Evolutionary conservation across 176 grass and related monocot genomes (phyloP).

Genomic region (Triticum aestivum): DNA sequence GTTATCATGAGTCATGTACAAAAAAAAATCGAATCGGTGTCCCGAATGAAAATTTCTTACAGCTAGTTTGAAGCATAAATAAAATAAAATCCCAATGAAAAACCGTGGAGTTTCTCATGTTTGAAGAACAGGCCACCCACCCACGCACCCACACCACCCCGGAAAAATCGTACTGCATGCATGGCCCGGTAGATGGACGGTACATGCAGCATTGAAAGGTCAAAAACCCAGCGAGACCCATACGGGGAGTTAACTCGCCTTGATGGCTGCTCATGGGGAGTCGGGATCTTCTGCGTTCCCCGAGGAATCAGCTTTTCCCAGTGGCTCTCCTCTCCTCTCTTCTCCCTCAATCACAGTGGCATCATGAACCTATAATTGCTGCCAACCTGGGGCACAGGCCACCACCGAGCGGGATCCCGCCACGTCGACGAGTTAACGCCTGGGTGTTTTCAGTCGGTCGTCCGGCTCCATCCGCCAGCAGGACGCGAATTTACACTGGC

Average conservation of each 20-base stretch:
- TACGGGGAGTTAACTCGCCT: neutral
- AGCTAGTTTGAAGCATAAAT: neutral
- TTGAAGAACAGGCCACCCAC: neutral
- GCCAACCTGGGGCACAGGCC: constrained; percentile 20
- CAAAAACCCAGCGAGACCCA: neutral
- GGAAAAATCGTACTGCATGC: neutral
- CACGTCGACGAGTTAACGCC: neutral
- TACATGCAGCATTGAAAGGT: neutral
- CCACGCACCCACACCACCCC: neutral
- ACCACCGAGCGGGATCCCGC: neutral
- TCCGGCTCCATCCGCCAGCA: neutral
- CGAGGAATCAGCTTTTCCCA: constrained; percentile 33
- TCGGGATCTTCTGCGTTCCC: constrained; percentile 12
- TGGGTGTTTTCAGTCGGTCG: neutral
- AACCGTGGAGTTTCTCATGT: neutral
- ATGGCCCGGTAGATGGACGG: neutral
- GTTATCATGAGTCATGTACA: too few species aligned
- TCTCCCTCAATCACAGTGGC: constrained; percentile 28
- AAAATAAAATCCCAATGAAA: neutral
- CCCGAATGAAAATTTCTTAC: neutral
- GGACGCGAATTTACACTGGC: neutral
- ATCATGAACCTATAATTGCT: constrained; percentile 53
- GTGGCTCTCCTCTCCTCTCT: neutral
- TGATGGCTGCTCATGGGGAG: constrained; percentile 25
- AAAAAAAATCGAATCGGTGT: too few species aligned